Percentiles rank a stretch among this genome's conserved stretches.
These are phyloP conservation scores for Dittrichia graveolens DNA, from an alignment of 129 eudicot species.

Conservation along the genomic window DNA sequence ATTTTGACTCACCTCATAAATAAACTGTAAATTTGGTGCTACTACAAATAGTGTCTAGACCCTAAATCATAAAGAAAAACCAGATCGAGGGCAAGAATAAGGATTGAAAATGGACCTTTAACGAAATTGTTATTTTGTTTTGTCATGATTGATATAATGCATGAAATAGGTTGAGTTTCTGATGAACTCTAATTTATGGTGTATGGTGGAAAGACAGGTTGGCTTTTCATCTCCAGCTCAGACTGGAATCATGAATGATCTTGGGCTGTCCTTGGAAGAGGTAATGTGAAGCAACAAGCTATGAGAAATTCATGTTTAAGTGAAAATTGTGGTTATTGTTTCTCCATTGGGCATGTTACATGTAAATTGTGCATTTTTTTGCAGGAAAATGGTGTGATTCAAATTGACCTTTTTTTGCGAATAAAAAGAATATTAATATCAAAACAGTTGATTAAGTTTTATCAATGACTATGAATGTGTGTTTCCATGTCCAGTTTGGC, in stretches of 20 bases:
- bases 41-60: too few species aligned
- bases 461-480: neutral
- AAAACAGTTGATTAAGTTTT: neutral
- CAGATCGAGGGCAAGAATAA: too few species aligned
- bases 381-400: neutral
- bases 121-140: too few species aligned
- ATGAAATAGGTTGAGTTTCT: neutral
- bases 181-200: neutral
- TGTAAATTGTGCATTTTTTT: neutral
- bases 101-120: too few species aligned
- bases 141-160: neutral
- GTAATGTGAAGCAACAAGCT: conserved; percentile 28
- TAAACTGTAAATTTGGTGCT: too few species aligned
- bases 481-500: neutral
- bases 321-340: too few species aligned
- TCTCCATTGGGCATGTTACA: too few species aligned
- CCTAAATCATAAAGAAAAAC: too few species aligned
- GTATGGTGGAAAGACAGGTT: conserved; percentile 43
- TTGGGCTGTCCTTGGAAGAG: conserved; percentile 68
- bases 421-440: neutral
- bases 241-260: conserved; percentile 63
- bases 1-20: too few species aligned
- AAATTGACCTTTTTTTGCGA: conserved; percentile 6
- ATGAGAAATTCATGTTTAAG: too few species aligned
- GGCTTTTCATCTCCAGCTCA: conserved; percentile 84